Base-by-base conservation (phyloP, 306 rosid genomes). In the Albizia julibrissin region DNA sequence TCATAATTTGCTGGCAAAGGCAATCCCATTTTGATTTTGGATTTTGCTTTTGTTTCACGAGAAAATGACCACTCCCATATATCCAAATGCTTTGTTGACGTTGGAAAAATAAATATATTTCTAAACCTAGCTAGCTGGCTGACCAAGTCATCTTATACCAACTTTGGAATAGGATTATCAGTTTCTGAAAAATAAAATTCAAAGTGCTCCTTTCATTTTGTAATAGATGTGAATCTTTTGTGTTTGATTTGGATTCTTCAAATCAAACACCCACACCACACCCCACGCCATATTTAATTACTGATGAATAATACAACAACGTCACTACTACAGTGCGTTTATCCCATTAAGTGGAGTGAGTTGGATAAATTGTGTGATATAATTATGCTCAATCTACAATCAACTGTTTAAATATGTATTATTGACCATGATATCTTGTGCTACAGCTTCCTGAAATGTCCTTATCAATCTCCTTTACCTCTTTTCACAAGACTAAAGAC, bases 21-120 rank as follows among this genome's bases (percentile, higher is more conserved):
- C 56, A 64, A 87, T 74, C 80, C 81, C 24, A 74, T 50, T 74
- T 71, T 79, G 84, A 79, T 50, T 74, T 76, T 79, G 84, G 84
- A 70, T 79, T 75, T 82, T 64, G 86, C 49, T 54, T 75, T 56
- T 21, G 40, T 26, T 68, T 80, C 59, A 34, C 33, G 77, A 78
- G 64, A 73, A 73, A 84, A 78, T 31, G 19, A 43, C 75, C 74
- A 62, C 46, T 5, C 65, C 82, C 82, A 34, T 44, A 75, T 70
- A 18, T 22, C 71, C 39, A 34, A 78, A 50, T 69, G 79, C 69
- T 74, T 61, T 26, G 19, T 61, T 61, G 37, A 61, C 66, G 10
- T 22, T 18, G 59, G 59, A 52, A 9, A 47, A 9, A 47, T 47
- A 47, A 9, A 47, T 47, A 47, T 47, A 47, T 47, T 47, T 47